Conservation (phyloP, 208 protist genomes). For the Leishmania braziliensis region DNA sequence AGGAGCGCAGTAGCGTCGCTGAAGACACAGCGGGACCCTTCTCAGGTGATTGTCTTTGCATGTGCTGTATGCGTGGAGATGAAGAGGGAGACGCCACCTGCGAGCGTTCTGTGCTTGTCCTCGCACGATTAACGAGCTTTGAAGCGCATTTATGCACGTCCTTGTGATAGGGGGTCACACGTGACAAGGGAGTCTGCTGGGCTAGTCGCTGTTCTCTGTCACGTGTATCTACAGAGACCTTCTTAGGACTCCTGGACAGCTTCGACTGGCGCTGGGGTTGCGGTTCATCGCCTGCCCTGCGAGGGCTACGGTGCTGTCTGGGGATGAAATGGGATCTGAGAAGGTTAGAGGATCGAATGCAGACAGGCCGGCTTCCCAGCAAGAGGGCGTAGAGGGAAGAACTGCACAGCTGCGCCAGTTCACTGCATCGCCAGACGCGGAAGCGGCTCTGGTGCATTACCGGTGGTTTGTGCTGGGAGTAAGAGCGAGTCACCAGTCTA, state of each 20-base stretch:
- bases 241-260: background rate
- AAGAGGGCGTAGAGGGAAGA: background rate
- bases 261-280: background rate
- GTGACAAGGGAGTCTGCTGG: background rate
- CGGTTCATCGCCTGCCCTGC: background rate
- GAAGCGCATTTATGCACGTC: background rate
- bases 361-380: background rate
- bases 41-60: background rate
- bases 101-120: background rate
- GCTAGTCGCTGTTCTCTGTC: background rate
- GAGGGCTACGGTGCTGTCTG: background rate
- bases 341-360: background rate
- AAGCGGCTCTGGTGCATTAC: background rate
- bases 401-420: background rate
- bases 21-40: slow-evolving; percentile 3
- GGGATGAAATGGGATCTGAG: background rate
- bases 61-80: background rate
- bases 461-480: background rate
- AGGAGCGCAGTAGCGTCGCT: background rate
- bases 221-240: background rate
- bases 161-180: background rate
- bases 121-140: no score
- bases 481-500: background rate
- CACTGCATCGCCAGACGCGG: background rate
- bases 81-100: background rate